Evolutionary conservation across 768 basidiomycete species (phyloP).

Genomic region (Tephrocybe sp.): DNA sequence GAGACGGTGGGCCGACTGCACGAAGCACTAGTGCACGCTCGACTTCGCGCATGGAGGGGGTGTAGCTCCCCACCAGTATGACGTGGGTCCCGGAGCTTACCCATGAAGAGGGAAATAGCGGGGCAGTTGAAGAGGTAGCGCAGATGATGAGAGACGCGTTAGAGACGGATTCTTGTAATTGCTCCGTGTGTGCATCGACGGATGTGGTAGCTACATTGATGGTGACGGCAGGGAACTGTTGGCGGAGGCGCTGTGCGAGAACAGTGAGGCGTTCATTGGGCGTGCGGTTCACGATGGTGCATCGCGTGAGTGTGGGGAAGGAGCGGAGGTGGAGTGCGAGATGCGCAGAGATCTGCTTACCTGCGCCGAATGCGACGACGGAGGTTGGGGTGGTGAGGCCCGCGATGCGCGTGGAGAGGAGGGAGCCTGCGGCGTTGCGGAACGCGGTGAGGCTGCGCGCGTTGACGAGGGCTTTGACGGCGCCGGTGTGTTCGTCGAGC

Average conservation of each 20-base stretch:
- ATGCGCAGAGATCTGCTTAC: constrained; percentile 69
- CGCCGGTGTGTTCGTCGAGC: constrained; percentile 68
- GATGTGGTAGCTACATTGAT: too few species aligned
- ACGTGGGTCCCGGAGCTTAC: constrained; percentile 66
- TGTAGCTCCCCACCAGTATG: constrained; percentile 83
- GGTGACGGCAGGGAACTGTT: constrained; percentile 24
- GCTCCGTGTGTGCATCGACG: constrained; percentile 15
- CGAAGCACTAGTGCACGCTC: constrained; percentile 56
- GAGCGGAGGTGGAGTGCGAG: constrained; percentile 58
- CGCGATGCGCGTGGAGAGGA: constrained; percentile 59
- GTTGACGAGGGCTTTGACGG: constrained; percentile 51
- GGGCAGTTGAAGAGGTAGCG: constrained; percentile 69
- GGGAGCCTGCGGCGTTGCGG: constrained; percentile 54
- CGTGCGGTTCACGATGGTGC: constrained; percentile 67
- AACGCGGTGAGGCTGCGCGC: constrained; percentile 34
- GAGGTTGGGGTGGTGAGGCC: constrained; percentile 36
- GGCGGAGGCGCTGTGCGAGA: constrained; percentile 30
- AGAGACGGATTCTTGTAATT: constrained; percentile 34
- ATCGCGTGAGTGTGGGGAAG: constrained; percentile 51
- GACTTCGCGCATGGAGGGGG: constrained; percentile 77
- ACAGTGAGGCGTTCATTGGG: constrained; percentile 43
- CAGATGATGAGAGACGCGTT: constrained; percentile 64
- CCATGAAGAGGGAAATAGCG: constrained; percentile 71
- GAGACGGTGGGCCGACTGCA: constrained; percentile 32
- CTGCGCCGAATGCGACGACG: constrained; percentile 72